Evolutionary conservation across 192 early-diverging fungal genomes (phyloP), one percentile per base, ranked within the genome.

Genomic region (Phlyctochytrium bullatum): DNA sequence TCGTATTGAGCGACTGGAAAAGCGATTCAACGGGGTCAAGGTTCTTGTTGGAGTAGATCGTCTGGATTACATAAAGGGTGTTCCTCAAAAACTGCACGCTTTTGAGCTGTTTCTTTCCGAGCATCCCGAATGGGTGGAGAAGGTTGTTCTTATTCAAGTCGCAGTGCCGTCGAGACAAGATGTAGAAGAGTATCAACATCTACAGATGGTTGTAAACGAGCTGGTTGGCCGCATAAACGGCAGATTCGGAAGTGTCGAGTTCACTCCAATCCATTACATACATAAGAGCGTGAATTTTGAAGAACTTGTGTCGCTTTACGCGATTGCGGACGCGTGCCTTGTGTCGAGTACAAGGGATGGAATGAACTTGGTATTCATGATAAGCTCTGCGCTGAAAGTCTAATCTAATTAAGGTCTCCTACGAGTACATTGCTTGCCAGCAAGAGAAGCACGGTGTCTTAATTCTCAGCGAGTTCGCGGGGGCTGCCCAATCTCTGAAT

Each of bases 61-160:
- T 32, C 82, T 99, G 47, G 98, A 99, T 76, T 99, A 99, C 75
- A 99, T 99, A 81, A 99, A 99, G 82, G 98, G 97, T 52, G 93
- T 99, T 24, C 98, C 98, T 29, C 98, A 98, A 69, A 99, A 99
- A 79, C 76, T 99, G 56, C 94, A 97, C 72, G 96, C 96, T 0
- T 86, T 98, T 34, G 93, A 97, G 74, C 87, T 93, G 53, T 93
- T 99, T 57, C 75, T 99, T 36, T 86, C 82, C 29, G 73, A 88
- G 59, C 87, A 96, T 73, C 93, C 94, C 0, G 93, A 98, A 71
- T 95, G 89, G 80, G 87, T 93, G 34, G 95, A 91, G 51, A 94
- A 92, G 65, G 92, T 97, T 14, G 96, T 98, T 3, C 70, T 99
- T 54, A 91, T 97, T 32, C 98, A 99, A 69, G 90, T 99, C 10